Base-by-base conservation (phyloP, 768 basidiomycete species). In the Nidularia pulvinata region DNA sequence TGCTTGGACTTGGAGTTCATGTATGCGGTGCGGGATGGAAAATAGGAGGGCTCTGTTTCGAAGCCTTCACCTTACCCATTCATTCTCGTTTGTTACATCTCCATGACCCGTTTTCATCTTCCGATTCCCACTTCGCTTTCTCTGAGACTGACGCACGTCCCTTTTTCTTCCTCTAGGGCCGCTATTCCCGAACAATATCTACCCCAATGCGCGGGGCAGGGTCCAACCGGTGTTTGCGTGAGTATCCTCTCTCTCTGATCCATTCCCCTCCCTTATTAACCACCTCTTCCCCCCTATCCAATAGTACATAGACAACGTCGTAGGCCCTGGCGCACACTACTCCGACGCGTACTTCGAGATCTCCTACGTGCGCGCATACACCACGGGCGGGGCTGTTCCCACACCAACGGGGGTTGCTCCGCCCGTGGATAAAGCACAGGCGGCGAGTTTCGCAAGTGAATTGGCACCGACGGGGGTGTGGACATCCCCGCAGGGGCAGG, bases 281-380 rank as follows among this genome's bases (percentile, higher is more conserved):
- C 22, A 42, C 25, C 34, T 5, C 9, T 53, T 33, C 44, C 22
- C 34, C 19, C 56, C n/a, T 19, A 4, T 34, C 25, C 25, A 25
- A 4, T 49, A 80, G 71, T 82, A 81, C 60, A 72, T 73, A 30
- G 80, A 81, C 61, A 80, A 78, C 55, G 79, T 83, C 13, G 69
- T 78, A 45, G 77, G 78, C 32, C 61, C 75, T 4, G 76, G 75
- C 7, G 64, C 60, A 39, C 68, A 69, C 51, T 80, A 72, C 59
- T 65, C 74, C 59, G 60, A 72, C 33, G 79, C 80, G 3, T 86
- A 81, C 67, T 91, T 89, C 59, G 86, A 89, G 65, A 74, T 91
- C 61, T 74, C 76, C 50, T 84, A 84, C 57, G 68, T 91, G 33
- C 83, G 84, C 14, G 66, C 69, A 6, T 71, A 69, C 37, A 51